Evolutionary conservation across 2,329 filamentous ascomycete species (phyloP).

Genomic region (Venturiaceae sp.): DNA sequence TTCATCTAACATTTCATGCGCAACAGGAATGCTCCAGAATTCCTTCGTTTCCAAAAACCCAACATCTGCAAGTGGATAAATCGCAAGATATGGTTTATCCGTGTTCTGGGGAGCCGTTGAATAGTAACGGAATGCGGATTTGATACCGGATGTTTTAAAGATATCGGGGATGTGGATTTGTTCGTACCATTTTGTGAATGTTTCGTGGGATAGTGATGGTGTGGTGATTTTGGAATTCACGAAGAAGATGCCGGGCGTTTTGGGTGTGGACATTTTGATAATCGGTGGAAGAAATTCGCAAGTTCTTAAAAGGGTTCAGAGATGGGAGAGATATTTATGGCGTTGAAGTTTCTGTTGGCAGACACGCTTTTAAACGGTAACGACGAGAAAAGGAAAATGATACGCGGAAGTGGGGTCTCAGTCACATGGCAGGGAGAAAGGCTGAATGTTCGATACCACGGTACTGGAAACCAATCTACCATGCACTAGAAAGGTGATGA

Average conservation of each 20-base stretch:
- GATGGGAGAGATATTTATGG: no score
- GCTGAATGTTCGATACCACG: no score
- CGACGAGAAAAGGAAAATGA: no score
- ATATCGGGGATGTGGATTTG: neutral
- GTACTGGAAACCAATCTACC: no score
- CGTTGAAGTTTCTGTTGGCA: no score
- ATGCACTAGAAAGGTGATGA: no score
- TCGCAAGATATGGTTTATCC: neutral
- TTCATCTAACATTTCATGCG: neutral
- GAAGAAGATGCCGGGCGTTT: neutral
- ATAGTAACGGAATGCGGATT: neutral
- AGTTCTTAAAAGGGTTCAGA: no score
- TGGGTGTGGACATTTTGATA: neutral
- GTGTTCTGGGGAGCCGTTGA: neutral
- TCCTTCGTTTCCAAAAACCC: neutral
- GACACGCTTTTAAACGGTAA: no score
- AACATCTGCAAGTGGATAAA: neutral
- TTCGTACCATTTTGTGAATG: neutral
- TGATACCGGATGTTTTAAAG: neutral
- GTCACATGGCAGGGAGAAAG: no score
- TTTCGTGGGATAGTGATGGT: neutral
- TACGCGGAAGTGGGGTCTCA: no score
- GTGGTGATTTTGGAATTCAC: neutral
- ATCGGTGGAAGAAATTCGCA: no score
- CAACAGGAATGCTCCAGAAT: neutral